Percentiles rank a stretch among this genome's conserved stretches.
Conservation (phyloP, 2,329 filamentous ascomycete genomes). For the Colletotrichum truncatum region DNA sequence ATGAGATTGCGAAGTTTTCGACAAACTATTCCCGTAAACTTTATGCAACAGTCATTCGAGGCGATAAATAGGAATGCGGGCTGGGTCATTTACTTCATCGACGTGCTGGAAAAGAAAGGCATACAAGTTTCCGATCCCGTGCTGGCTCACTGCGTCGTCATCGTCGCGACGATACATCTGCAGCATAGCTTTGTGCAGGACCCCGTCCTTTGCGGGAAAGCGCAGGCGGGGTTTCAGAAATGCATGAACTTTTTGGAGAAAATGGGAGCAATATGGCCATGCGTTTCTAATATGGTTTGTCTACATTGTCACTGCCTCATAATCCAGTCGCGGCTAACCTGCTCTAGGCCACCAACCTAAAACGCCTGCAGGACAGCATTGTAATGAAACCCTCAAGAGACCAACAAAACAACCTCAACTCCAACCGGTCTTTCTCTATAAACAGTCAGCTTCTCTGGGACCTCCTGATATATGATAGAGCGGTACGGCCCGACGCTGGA, state of each 20-base stretch:
- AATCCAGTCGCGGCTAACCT: too few relatives aligned
- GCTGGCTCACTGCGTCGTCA: conserved; percentile 55
- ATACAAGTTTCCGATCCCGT: conserved; percentile 50
- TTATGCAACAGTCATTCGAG: conserved; percentile 62
- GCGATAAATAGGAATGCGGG: conserved; percentile 59
- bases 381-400: conserved; percentile 1
- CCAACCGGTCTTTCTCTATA: conserved; percentile 37
- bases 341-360: conserved; percentile 38
- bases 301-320: not conserved
- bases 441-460: conserved; percentile 46
- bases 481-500: conserved; percentile 35
- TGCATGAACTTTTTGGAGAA: conserved; percentile 36
- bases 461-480: conserved; percentile 45
- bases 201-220: conserved; percentile 31
- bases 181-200: conserved; percentile 59
- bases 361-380: conserved; percentile 43
- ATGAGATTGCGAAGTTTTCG: conserved; percentile 61
- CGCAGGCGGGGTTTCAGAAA: conserved; percentile 38
- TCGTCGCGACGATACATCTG: conserved; percentile 62
- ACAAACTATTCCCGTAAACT: conserved; percentile 61
- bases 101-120: conserved; percentile 50
- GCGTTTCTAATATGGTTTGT: conserved; percentile 36
- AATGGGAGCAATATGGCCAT: conserved; percentile 37
- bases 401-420: not conserved
- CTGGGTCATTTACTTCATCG: conserved; percentile 63